Evolutionary conservation across 1,139 yeast genomes (phyloP).

Genomic region (Hyphopichia khmerensis): DNA sequence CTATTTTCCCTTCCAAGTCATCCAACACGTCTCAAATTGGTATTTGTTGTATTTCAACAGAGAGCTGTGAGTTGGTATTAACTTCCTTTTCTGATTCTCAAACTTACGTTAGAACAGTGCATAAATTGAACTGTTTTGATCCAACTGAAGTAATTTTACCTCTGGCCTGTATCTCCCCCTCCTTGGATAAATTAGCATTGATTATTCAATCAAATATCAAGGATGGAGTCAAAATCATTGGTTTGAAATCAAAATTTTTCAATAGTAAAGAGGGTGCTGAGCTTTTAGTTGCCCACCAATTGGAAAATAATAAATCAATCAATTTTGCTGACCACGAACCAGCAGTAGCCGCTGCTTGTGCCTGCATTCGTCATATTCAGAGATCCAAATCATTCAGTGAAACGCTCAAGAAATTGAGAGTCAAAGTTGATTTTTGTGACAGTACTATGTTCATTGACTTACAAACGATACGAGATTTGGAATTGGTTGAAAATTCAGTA

Average conservation of each 20-base stretch:
- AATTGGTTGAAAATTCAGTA: conserved; percentile 30
- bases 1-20: neutral
- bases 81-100: conserved; percentile 41
- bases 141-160: conserved; percentile 39
- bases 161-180: conserved; percentile 18
- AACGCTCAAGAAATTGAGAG: conserved; percentile 25
- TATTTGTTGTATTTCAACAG: neutral
- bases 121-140: conserved; percentile 33
- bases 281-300: neutral
- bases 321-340: conserved; percentile 17
- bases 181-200: conserved; percentile 28
- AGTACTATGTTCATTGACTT: conserved; percentile 42
- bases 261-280: conserved; percentile 19
- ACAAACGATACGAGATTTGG: conserved; percentile 31
- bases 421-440: conserved; percentile 37
- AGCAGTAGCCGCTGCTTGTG: conserved; percentile 34
- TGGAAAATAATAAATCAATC: neutral
- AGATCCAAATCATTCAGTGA: conserved; percentile 6
- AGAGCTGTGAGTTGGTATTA: conserved; percentile 20
- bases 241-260: conserved; percentile 20
- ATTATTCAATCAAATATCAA: conserved; percentile 31
- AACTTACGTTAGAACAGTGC: conserved; percentile 43
- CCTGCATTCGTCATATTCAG: conserved; percentile 22
- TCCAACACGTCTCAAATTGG: neutral
- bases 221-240: conserved; percentile 18